Evolutionary conservation across 805 yeast species (phyloP).

Genomic region (Metschnikowia henanensis): DNA sequence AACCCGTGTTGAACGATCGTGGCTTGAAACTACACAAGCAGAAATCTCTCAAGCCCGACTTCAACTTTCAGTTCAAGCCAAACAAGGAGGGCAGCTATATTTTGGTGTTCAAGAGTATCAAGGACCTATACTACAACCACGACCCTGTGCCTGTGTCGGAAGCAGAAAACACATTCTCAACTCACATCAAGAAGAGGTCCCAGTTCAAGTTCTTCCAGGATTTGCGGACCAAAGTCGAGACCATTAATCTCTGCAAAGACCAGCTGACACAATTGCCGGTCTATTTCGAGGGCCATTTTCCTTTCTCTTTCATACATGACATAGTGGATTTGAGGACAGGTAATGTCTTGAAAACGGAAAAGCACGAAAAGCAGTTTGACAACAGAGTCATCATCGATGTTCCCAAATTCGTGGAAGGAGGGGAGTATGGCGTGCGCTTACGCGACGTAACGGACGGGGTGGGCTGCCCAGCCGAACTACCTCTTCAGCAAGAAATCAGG

Average conservation of each 20-base stretch:
- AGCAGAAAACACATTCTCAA: slow-evolving; percentile 54
- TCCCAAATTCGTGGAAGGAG: slow-evolving; percentile 62
- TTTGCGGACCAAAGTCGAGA: slow-evolving; percentile 15
- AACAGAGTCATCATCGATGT: slow-evolving; percentile 47
- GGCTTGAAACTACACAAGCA: slow-evolving; percentile 23
- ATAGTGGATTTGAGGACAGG: slow-evolving; percentile 47
- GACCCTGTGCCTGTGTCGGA: slow-evolving; percentile 33
- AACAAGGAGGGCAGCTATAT: slow-evolving; percentile 78
- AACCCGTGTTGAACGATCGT: slow-evolving; percentile 31
- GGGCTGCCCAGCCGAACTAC: slow-evolving; percentile 72
- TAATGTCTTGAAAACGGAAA: slow-evolving; percentile 26
- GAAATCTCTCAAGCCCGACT: slow-evolving; percentile 22
- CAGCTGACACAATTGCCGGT: slow-evolving; percentile 46
- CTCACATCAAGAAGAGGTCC: slow-evolving; percentile 73
- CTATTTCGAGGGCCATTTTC: slow-evolving; percentile 73
- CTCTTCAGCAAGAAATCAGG: slow-evolving; percentile 56
- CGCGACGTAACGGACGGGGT: slow-evolving; percentile 71
- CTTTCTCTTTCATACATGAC: slow-evolving; percentile 70
- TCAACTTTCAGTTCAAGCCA: slow-evolving; percentile 66
- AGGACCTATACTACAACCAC: slow-evolving; percentile 59
- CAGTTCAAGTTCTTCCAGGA: slow-evolving; percentile 30
- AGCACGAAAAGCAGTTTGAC: slow-evolving; percentile 27
- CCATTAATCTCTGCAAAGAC: slow-evolving; percentile 31
- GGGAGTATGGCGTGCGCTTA: slow-evolving; percentile 65
- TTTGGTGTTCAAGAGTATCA: slow-evolving; percentile 63